phyloP scores from a whole-genome alignment of 208 protist species.

The Leishmania aethiopica region DNA sequence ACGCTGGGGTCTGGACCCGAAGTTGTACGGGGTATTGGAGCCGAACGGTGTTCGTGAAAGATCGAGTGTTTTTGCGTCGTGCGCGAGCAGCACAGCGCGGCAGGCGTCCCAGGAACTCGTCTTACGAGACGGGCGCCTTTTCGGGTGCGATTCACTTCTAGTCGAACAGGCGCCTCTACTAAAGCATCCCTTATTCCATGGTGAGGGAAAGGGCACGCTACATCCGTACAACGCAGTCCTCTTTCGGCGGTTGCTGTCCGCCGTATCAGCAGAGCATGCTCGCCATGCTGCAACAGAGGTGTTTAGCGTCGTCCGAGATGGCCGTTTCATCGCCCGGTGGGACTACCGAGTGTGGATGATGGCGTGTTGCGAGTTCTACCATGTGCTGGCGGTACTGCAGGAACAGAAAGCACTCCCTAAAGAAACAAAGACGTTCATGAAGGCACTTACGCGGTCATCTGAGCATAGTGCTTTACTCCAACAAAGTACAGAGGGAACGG shows the following conservation, averaged over 20 bases:
- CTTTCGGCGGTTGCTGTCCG: constrained; percentile 17
- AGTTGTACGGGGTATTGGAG: constrained; percentile 6
- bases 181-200: constrained; percentile 1
- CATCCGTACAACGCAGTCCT: constrained; percentile 26
- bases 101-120: constrained; percentile 17
- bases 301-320: constrained; percentile 7
- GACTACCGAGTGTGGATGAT: constrained; percentile 63
- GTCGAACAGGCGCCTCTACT: constrained; percentile 18
- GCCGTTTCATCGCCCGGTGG: constrained; percentile 29
- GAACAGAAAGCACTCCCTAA: constrained; percentile 44
- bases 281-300: constrained; percentile 3
- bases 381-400: constrained; percentile 55
- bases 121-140: background rate
- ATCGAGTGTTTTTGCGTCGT: constrained; percentile 24
- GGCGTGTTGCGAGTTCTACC: constrained; percentile 58
- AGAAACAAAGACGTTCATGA: constrained; percentile 23
- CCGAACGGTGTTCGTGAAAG: constrained; percentile 14
- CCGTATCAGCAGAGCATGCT: constrained; percentile 23
- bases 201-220: constrained; percentile 12
- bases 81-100: constrained; percentile 7
- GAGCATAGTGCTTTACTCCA: background rate
- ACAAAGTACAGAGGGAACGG: background rate
- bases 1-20: constrained; percentile 19
- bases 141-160: constrained; percentile 25
- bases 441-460: constrained; percentile 11